Evolutionary conservation across 139 green algal species (phyloP).

Genomic region (Chlorella sp.): DNA sequence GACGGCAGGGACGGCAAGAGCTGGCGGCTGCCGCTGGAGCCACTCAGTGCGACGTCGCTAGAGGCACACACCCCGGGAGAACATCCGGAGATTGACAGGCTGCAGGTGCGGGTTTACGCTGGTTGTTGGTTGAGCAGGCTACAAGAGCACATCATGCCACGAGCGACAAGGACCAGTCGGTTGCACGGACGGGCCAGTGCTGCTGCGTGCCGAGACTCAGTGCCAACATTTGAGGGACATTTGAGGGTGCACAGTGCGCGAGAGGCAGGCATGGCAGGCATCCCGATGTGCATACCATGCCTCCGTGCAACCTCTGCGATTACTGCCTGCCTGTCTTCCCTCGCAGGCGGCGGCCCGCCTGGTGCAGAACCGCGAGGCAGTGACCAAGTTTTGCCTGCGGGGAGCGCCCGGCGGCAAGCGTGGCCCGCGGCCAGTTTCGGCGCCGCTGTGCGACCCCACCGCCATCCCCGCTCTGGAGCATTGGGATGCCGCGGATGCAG

Average conservation of each 20-base stretch:
- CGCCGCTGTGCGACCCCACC: slow-evolving; percentile 81
- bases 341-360: slow-evolving; percentile 65
- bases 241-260: background rate
- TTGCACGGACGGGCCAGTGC: too few relatives aligned
- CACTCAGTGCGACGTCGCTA: slow-evolving; percentile 60
- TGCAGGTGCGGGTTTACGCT: slow-evolving; percentile 27
- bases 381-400: slow-evolving; percentile 84
- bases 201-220: too few relatives aligned
- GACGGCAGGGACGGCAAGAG: slow-evolving; percentile 73
- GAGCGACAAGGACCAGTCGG: too few relatives aligned
- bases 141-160: too few relatives aligned
- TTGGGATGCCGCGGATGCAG: slow-evolving; percentile 53
- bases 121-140: background rate
- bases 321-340: background rate
- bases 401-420: slow-evolving; percentile 60
- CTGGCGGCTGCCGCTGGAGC: slow-evolving; percentile 85
- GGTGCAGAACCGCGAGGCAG: slow-evolving; percentile 75
- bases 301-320: background rate
- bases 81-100: slow-evolving; percentile 60
- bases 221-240: too few relatives aligned
- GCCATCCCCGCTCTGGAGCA: slow-evolving; percentile 57
- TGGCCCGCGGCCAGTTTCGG: slow-evolving; percentile 73
- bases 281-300: too few relatives aligned
- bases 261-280: too few relatives aligned
- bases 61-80: slow-evolving; percentile 78